Evolutionary conservation across 1,139 yeast species (phyloP), one percentile per base, ranked within the genome.

Genomic region (Diutina mesorugosa): DNA sequence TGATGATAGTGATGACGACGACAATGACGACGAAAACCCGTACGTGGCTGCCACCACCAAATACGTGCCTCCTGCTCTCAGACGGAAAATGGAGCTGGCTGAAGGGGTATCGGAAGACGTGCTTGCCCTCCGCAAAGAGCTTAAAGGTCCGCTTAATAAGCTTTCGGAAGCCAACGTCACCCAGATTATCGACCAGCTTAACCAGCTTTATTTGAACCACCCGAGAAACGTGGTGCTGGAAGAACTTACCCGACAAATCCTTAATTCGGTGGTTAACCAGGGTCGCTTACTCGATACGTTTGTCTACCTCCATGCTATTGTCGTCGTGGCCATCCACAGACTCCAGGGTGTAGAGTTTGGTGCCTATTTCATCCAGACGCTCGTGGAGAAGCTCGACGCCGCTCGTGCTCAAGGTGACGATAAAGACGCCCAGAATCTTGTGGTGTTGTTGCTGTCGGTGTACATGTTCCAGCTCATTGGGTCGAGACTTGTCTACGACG

Each of bases 281-380:
- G 86, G 64, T 3, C 76, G 85, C 58, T 71, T 90, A 54, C 72
- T 89, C 52, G 98, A 91, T 61, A 80, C 87, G 2, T 90, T 90
- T 68, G 82, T 91, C 47, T 79, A 87, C 61, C 76, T 89, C 51
- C 93, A 91, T 69, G 88, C 97, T 0, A 85, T 90, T 7, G 75
- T 90, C 14, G 80, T 85, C 3, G 84, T 85, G 18, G 87, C 96
- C 0, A 68, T 93, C 35, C 90, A 87, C 70, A 79, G 87, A 60
- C 65, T 84, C 9, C 87, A 88, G 65, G 99, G 99, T 21, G 82
- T 85, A 45, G 97, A 90, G 61, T 87, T 90, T 69, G 98, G 97
- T 57, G 99, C 98, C 0, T 81, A 76, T 63, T 86, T 90, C 61
- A 76, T 91, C 46, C 99, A 95, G 66, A 77, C 81, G 0, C 68